Percentiles rank a stretch among this genome's conserved stretches.
phyloP scores from a whole-genome alignment of 768 basidiomycete species.

The Royoungia palumana region DNA sequence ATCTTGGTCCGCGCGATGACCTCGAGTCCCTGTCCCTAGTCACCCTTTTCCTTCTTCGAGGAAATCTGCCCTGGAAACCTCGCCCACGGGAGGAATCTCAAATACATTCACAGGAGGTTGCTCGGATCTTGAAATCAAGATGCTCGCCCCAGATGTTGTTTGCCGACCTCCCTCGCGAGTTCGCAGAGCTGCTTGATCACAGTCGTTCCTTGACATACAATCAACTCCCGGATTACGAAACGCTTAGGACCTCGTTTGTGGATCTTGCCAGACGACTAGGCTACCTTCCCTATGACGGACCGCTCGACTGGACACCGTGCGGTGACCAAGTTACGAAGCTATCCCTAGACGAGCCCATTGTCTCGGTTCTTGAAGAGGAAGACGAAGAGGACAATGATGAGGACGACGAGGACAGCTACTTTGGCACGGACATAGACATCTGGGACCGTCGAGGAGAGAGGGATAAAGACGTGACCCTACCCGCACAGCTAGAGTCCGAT shows the following conservation, averaged over 20 bases:
- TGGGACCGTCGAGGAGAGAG: neutral
- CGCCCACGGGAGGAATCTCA: neutral
- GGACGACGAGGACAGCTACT: neutral
- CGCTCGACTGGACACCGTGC: neutral
- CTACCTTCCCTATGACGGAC: neutral
- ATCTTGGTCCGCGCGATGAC: conserved; percentile 1
- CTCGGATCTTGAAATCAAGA: neutral
- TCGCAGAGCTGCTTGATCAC: neutral
- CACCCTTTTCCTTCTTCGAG: neutral
- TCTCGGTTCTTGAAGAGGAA: neutral
- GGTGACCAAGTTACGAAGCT: neutral
- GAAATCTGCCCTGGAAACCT: neutral
- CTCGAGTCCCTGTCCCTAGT: neutral
- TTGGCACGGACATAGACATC: neutral
- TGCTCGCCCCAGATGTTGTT: neutral
- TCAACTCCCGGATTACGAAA: neutral
- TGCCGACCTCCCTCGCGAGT: neutral
- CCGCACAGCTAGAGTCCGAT: neutral
- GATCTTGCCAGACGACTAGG: neutral
- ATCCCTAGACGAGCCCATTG: neutral
- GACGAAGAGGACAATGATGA: neutral
- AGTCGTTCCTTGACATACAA: neutral
- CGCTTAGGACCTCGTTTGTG: neutral
- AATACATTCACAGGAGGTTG: neutral
- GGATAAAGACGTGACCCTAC: neutral